Base-by-base conservation (phyloP, 192 early-diverging fungal genomes). In the Backusella tuberculispora region DNA sequence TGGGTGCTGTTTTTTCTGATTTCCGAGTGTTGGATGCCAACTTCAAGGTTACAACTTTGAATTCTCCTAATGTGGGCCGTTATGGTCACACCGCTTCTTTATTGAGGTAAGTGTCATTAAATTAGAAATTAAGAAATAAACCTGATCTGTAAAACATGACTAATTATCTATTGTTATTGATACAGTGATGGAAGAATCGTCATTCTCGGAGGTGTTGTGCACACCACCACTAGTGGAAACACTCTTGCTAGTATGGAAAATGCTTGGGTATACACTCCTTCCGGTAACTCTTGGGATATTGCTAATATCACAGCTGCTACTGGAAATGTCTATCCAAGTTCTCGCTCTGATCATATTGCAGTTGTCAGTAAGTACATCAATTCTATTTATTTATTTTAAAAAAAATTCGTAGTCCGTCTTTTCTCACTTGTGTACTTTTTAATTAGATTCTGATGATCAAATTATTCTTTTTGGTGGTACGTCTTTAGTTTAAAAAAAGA, bases 401-500 rank as follows among this genome's bases (percentile, higher is more conserved):
- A 34, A 1, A 34, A 3, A 37, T 53, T 67, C 38, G 46, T 66
- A 69, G 38, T 38, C 63, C 37, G 50, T 41, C 34, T 2, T 15
- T 48, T 53, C 48, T 60, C n/a, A 17, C 13, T 63, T 56, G 19
- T 73, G 6, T 73, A 43, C 63, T 56, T 29, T 56, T 34, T 66
- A 12, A 26, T 21, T 63, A 73, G 76, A 69, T 56, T 63, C 78
- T 43, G 65, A 74, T 45, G 75, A 73, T 42, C 48, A 74, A 38
- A 76, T 80, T 44, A 46, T 73, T 48, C 40, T 80, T 46, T 74
- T 80, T 65, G 79, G 79, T 76, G 79, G 79, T 76, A 76, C 66
- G 64, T 60, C 53, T 60, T 60, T 60, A 60, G 24, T 56, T 56
- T 56, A 56, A 56, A 56, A 56, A 56, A 56, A 21, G 53, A 60